A percentile compares a stretch with the other conserved stretches of the same genome.
Evolutionary conservation across 495 filamentous ascomycete species (phyloP).

Genomic region (Cercophora newfieldiana): DNA sequence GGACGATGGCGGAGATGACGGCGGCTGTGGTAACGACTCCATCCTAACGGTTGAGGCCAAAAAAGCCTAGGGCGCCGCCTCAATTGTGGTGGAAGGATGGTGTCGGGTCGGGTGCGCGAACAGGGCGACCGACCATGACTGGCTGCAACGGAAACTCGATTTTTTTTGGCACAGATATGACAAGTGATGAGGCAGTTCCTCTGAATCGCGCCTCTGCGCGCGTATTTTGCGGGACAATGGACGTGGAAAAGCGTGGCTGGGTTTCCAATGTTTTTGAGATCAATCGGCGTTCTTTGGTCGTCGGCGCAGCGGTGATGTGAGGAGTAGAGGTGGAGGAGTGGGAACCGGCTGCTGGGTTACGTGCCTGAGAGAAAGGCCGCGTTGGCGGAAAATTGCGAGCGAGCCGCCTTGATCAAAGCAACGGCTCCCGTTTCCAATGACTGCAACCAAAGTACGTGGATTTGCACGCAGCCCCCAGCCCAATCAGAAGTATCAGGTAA

Average conservation of each 20-base stretch:
- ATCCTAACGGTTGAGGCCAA: constrained; percentile 15
- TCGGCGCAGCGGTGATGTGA: background rate
- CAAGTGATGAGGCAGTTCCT: background rate
- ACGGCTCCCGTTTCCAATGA: background rate
- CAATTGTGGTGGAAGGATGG: background rate
- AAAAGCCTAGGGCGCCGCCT: background rate
- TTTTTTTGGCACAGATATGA: background rate
- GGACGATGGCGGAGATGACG: constrained; percentile 24
- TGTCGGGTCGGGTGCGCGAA: background rate
- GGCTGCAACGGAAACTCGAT: background rate
- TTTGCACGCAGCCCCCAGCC: background rate
- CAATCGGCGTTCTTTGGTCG: background rate
- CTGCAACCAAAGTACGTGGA: background rate
- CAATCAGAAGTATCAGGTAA: background rate
- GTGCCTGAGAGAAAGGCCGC: background rate
- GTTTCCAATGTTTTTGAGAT: background rate
- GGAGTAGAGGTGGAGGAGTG: background rate
- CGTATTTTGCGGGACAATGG: background rate
- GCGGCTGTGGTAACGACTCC: constrained; percentile 11
- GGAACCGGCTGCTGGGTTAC: background rate
- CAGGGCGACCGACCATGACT: background rate
- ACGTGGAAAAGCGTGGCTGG: background rate
- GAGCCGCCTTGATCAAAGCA: background rate
- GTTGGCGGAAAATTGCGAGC: background rate
- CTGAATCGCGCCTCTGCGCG: background rate